These are phyloP conservation scores for Zoysia matrella DNA, from an alignment of 202 grass and related monocot genomes.

Conservation along the genomic window DNA sequence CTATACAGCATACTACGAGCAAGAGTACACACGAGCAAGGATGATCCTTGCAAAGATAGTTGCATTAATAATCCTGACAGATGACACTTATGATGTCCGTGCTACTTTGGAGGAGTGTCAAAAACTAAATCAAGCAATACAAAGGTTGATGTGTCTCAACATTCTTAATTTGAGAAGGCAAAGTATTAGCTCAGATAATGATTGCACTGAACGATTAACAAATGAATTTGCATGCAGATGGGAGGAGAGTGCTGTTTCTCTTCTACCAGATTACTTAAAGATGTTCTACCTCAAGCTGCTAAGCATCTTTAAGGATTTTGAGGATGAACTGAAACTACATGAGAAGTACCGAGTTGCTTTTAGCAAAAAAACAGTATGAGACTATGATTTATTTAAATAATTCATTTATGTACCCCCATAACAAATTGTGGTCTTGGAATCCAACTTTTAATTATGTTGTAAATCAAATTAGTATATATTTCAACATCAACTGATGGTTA, in stretches of 20 bases:
- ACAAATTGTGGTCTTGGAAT: too few relatives aligned
- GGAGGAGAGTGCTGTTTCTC: conserved; percentile 13
- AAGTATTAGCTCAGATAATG: neutral
- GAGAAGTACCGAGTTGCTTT: too few relatives aligned
- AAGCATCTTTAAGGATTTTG: too few relatives aligned
- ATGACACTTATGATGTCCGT: conserved; percentile 37
- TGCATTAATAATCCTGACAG: neutral
- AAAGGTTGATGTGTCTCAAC: neutral
- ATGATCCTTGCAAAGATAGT: conserved; percentile 9
- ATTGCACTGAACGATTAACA: too few relatives aligned
- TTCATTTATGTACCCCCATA: too few relatives aligned
- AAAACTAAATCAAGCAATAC: neutral
- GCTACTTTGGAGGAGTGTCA: conserved; percentile 45
- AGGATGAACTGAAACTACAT: too few relatives aligned
- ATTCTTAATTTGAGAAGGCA: neutral
- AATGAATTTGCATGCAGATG: conserved; percentile 23
- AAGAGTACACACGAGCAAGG: neutral
- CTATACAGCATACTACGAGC: neutral
- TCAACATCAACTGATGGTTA: too few relatives aligned
- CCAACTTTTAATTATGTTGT: too few relatives aligned
- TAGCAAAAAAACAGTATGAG: too few relatives aligned
- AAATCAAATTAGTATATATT: too few relatives aligned
- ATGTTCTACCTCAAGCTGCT: neutral
- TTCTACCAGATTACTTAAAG: conserved; percentile 29
- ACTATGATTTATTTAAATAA: too few relatives aligned